phyloP scores from a whole-genome alignment of 495 filamentous ascomycete species.

The Aspergillus affinis region DNA sequence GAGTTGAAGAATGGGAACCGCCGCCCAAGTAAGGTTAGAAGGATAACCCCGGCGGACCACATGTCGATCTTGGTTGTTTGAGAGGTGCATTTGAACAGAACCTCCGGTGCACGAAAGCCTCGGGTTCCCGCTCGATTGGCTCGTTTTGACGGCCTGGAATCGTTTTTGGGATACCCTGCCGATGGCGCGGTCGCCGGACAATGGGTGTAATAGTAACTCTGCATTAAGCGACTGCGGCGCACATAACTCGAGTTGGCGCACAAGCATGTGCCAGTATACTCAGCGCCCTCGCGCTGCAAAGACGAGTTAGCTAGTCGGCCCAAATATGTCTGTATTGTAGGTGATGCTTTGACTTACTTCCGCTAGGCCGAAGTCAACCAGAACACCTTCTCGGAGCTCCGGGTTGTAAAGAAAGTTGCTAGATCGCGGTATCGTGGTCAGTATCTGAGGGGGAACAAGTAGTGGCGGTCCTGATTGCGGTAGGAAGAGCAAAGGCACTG shows the following conservation, averaged over 20 bases:
- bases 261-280: slow-evolving; percentile 42
- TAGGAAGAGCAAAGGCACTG: neutral
- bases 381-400: slow-evolving; percentile 73
- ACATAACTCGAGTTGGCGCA: slow-evolving; percentile 39
- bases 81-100: slow-evolving; percentile 94
- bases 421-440: slow-evolving; percentile 12
- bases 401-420: slow-evolving; percentile 95
- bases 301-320: slow-evolving; percentile 1
- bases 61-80: slow-evolving; percentile 97
- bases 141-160: slow-evolving; percentile 79
- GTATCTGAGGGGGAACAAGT: slow-evolving; percentile 3
- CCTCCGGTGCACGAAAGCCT: slow-evolving; percentile 94
- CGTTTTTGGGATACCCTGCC: slow-evolving; percentile 77
- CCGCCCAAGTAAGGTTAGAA: slow-evolving; percentile 83
- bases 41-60: slow-evolving; percentile 93
- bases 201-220: slow-evolving; percentile 47
- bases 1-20: slow-evolving; percentile 99
- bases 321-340: neutral
- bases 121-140: slow-evolving; percentile 96
- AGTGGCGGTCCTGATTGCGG: neutral
- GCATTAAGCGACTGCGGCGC: slow-evolving; percentile 38
- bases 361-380: slow-evolving; percentile 95
- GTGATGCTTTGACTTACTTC: slow-evolving; percentile 50
- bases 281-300: slow-evolving; percentile 41
- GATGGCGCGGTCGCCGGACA: slow-evolving; percentile 44